Evolutionary conservation across 805 yeast species (phyloP), one percentile per base, ranked within the genome.

Genomic region (Debaryomyces maramus): DNA sequence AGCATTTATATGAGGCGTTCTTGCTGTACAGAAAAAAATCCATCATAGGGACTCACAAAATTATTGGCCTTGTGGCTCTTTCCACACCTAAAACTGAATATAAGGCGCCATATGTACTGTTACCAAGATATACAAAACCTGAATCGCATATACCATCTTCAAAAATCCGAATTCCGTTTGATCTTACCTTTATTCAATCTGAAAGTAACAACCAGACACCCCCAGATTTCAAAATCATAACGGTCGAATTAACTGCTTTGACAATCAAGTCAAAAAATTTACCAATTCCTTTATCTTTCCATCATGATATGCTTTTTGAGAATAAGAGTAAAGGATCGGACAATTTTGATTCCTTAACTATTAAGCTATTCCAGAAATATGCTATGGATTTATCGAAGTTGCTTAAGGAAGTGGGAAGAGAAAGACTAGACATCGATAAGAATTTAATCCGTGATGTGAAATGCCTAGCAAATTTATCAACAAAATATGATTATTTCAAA

Each of bases 271-370:
- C 70, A 2, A 60, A 59, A 38, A 46, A 48, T 15, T 32, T 57
- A 11, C 68, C 69, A 0, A 59, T 67, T 8, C 73, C 72, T 0
- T 47, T 64, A 3, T 67, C 62, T 10, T 39, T 67, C 32, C 61
- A 59, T 34, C 61, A 60, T 19, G 72, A 64, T 39, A 58, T 63
- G 58, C 34, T 62, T 5, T 68, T 65, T 48, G 57, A 56, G 26
- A 64, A 67, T 46, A 55, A 51, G 36, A 43, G 53, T 17, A 53
- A 48, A 32, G 45, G 44, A 0, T 28, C 49, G 2, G 72, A 68
- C 37, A 58, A 56, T 36, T 66, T 64, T 43, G 64, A 63, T 36
- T 36, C 51, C 32, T 41, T 58, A n/a, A 63, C 65, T 2, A 55
- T 66, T 24, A 53, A 50, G 29, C 56, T 56, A 11, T 65, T 67